Evolutionary conservation across 179 eudicot species (phyloP), one percentile per base, ranked within the genome.

Genomic region (Sideroxylon spinosum): DNA sequence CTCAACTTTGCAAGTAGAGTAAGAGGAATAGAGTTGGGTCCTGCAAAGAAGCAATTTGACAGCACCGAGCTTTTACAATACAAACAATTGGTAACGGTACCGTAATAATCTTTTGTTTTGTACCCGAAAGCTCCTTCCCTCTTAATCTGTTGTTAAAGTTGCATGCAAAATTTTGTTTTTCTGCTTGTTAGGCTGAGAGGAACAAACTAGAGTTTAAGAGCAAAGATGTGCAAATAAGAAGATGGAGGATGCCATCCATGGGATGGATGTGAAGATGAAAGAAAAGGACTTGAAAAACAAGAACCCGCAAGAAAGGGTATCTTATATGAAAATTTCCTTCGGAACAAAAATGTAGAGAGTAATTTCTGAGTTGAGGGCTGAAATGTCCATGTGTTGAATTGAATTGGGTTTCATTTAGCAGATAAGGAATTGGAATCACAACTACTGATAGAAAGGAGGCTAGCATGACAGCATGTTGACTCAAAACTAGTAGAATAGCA

Each of bases 381-480:
- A 56, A 56, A 56, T 53, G 59, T 12, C 59, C 13, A 17, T 17
- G 28, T 61, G 37, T n/a, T 59, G 48, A 52, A 57, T 7, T 9
- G 22, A 65, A 28, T 29, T 16, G 19, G 6, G 5, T n/a, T 79
- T 68, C 48, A 19, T 81, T 55, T 77, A 79, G 74, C 89, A 95
- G 98, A 78, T 95, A 95, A 95, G 85, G 98, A 95, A 85, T 72
- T 95, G 71, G 98, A 95, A 82, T 83, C 97, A 11, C 97, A 95
- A 68, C 93, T 95, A 60, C 71, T 93, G 83, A 86, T 93, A 28
- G 98, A 95, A 85, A 83, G 98, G 78, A 95, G 88, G 87, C 83
- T 95, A 73, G 98, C 98, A 77, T 79, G 97, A 28, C 98, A 93
- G 79, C 97, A n/a, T n/a, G n/a, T n/a, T n/a, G n/a, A n/a, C n/a